These are phyloP conservation scores for Tagetes erecta DNA, from an alignment of 129 eudicot genomes.

Conservation along the genomic window DNA sequence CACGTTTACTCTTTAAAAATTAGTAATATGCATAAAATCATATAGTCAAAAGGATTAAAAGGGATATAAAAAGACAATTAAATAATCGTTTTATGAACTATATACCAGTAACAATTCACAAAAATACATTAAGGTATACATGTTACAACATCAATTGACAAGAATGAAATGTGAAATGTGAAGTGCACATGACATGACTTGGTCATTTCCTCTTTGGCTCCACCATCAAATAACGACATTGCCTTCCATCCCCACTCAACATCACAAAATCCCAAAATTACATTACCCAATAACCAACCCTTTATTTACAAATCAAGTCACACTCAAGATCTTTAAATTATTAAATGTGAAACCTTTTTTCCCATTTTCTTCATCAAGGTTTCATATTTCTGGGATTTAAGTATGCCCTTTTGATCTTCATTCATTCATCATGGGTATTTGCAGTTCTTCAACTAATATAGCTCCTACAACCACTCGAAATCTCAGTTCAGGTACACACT, in stretches of 20 bases:
- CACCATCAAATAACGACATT: background rate
- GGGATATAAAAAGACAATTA: no score
- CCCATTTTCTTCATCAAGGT: conserved; percentile 13
- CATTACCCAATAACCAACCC: background rate
- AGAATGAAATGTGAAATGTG: no score
- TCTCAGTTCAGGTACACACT: conserved; percentile 43
- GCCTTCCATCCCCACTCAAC: background rate
- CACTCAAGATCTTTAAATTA: conserved; percentile 2
- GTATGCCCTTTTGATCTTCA: conserved; percentile 23
- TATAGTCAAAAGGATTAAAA: no score
- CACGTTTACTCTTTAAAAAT: no score
- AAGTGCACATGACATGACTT: conserved; percentile 4
- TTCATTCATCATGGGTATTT: conserved; percentile 44
- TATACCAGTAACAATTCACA: no score
- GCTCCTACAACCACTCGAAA: conserved; percentile 37
- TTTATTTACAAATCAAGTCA: background rate
- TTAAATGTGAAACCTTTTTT: background rate
- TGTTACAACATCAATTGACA: no score
- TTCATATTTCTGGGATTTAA: conserved; percentile 1
- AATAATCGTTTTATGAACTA: no score
- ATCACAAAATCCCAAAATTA: conserved; percentile 13
- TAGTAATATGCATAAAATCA: no score
- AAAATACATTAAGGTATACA: no score
- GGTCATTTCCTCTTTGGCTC: background rate
- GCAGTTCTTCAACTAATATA: conserved; percentile 39